Evolutionary conservation across 345 rosid species (phyloP).

Genomic region (Pugionium cornutum): DNA sequence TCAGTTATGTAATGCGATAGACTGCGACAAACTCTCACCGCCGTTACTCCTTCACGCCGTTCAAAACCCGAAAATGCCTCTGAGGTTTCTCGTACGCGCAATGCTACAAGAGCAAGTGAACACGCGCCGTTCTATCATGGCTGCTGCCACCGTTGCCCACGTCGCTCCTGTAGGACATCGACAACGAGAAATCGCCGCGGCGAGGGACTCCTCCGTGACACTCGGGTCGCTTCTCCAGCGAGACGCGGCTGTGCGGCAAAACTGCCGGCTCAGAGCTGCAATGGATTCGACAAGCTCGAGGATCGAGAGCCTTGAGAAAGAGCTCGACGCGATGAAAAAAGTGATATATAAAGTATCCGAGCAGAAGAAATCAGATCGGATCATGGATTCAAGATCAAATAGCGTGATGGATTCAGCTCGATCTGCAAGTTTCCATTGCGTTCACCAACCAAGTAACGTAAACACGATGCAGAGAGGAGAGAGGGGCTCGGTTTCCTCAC

Average conservation of each 20-base stretch:
- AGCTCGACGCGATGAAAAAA: conserved; percentile 63
- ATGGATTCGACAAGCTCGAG: conserved; percentile 71
- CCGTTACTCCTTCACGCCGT: conserved; percentile 70
- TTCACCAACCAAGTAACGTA: conserved; percentile 25
- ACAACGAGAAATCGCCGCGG: not conserved
- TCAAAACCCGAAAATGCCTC: conserved; percentile 79
- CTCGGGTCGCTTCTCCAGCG: conserved; percentile 72
- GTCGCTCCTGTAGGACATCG: not conserved
- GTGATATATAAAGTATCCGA: conserved; percentile 42
- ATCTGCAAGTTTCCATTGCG: conserved; percentile 65
- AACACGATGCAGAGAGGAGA: conserved; percentile 52
- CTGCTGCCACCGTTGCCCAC: conserved; percentile 23
- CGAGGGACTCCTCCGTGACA: conserved; percentile 38
- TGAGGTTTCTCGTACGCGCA: conserved; percentile 76
- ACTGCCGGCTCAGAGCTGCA: conserved; percentile 59
- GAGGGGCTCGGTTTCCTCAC: conserved; percentile 48
- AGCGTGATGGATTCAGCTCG: conserved; percentile 45
- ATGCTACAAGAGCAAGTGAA: conserved; percentile 82
- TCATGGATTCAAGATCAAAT: conserved; percentile 26
- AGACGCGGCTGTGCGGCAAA: conserved; percentile 59
- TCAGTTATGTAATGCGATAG: conserved; percentile 60
- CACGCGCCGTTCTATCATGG: conserved; percentile 61
- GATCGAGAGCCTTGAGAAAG: conserved; percentile 66
- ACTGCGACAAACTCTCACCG: conserved; percentile 75
- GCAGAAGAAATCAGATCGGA: conserved; percentile 4